These are phyloP conservation scores for Laetiporus sulphureus DNA, from an alignment of 1,284 basidiomycete genomes.

Conservation along the genomic window DNA sequence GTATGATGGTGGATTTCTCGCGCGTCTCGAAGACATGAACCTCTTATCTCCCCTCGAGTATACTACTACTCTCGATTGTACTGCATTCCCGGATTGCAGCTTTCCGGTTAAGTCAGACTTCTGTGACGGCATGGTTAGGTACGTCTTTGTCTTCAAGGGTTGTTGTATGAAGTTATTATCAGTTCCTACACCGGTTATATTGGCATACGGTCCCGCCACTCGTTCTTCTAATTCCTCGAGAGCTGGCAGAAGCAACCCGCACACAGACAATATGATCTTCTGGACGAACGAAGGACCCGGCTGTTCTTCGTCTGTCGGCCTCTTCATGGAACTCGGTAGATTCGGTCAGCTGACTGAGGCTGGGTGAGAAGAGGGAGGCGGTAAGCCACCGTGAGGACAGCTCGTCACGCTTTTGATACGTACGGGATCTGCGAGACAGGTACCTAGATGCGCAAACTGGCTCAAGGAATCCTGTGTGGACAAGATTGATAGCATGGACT, in stretches of 20 bases:
- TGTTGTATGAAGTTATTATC: too few relatives aligned
- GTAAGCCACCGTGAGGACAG: too few relatives aligned
- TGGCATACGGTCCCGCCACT: conserved; percentile 60
- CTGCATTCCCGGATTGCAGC: conserved; percentile 43
- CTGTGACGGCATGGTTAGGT: conserved; percentile 22
- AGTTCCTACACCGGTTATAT: conserved; percentile 46
- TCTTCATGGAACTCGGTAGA: conserved; percentile 44
- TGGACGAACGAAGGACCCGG: conserved; percentile 60
- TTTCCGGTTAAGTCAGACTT: conserved; percentile 41
- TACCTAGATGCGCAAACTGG: neutral
- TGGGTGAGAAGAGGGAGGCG: too few relatives aligned
- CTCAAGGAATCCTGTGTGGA: conserved; percentile 20
- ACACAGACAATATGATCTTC: conserved; percentile 57
- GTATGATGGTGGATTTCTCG: conserved; percentile 34
- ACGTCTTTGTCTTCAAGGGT: too few relatives aligned
- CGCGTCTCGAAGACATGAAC: conserved; percentile 34
- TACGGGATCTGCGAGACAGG: neutral
- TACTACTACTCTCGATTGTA: conserved; percentile 44
- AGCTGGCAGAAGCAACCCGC: conserved; percentile 61
- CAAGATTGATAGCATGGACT: conserved; percentile 31
- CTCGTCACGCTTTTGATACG: too few relatives aligned
- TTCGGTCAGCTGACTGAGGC: too few relatives aligned
- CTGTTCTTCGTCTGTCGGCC: conserved; percentile 37
- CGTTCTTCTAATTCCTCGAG: conserved; percentile 82
- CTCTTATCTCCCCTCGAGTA: conserved; percentile 34